Base-by-base conservation (phyloP, 2,329 filamentous ascomycete species). In the Apiospora sp. region DNA sequence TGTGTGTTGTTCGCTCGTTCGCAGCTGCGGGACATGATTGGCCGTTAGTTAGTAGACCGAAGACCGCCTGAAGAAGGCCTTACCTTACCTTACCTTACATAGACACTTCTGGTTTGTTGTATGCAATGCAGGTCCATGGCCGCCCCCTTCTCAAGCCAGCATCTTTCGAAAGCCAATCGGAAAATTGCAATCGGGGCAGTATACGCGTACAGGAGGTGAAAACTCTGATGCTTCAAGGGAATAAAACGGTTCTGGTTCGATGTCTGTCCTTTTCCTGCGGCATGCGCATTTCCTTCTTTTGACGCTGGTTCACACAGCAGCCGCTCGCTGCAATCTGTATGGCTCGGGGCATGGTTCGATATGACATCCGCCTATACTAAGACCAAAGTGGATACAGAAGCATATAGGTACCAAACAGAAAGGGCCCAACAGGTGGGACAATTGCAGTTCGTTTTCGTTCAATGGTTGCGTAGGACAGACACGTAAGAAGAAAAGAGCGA, bases 101-200 rank as follows among this genome's bases (percentile, higher is more conserved):
- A 16, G 10, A 41, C 58, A 41, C 3, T 64, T n/a, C 58, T 22
- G 34, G 34, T 64, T 22, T 27, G 37, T 12, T 58, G 34, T 58
- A 61, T 64, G 58, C 58, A 64, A 64, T 64, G 58, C 58, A 64
- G 58, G 58, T 41, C 58, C 58, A 41, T 16, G 58, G 22, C 10
- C n/a, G 6, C 4, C 49, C n/a, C 22, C 14, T 14, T 37, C 3
- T 24, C 34, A 34, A 41, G 22, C 58, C 34, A 64, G 30, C 37
- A n/a, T 64, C 30, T 41, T 19, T 19, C 19, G 30, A 64, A n/a
- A n/a, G 30, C 30, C 58, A 64, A 64, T 64, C 58, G 58, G 58
- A 41, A 34, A 19, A n/a, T 41, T n/a, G 58, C 58, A 64, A 14
- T 61, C 58, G 34, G 58, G 58, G 58, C 58, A 41, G 19, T 64